Base-by-base conservation (phyloP, 2,329 filamentous ascomycete genomes). In the Trichoderma endophyticum region DNA sequence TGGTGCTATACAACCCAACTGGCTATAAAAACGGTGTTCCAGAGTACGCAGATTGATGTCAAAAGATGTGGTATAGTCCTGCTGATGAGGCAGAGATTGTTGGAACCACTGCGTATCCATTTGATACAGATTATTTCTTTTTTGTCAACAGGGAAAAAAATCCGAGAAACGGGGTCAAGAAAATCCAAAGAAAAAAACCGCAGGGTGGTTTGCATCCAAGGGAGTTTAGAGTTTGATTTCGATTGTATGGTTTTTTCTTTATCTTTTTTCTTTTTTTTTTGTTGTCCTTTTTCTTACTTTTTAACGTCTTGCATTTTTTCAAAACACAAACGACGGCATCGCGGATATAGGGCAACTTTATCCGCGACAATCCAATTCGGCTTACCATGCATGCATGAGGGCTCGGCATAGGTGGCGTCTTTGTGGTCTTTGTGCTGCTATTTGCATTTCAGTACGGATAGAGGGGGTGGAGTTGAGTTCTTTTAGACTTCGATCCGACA, bases 131-230 rank as follows among this genome's bases (percentile, higher is more conserved):
- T 51, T 7, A 15, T 36, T 54, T 62, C 18, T 8, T 4, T 61
- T 60, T 43, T 43, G 21, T 21, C 6, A 2, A 39, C 36, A 26
- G 34, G 24, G 36, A 4, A 51, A 48, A n/a, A 43, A 36, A 34
- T 6, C 18, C 12, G 14, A 59, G 24, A 69, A 61, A 34, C 15
- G 30, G 36, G 26, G 21, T 30, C 12, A 77, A 48, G 66, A 77
- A 79, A 78, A 79, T 21, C 9, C 74, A 75, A 75, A 75, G 71
- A 43, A 79, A 86, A 73, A 56, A 79, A 86, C 73, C 92, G 94
- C 80, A 93, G 92, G 77, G 78, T 75, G 78, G 77, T 77, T 77
- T 82, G 81, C 81, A 82, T 82, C 78, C 73, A 77, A 78, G 77
- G 81, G 81, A 80, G 81, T 82, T 82, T 77, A 75, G 71, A 21